Conservation (phyloP, 495 filamentous ascomycete genomes). For the Collariella sp. region DNA sequence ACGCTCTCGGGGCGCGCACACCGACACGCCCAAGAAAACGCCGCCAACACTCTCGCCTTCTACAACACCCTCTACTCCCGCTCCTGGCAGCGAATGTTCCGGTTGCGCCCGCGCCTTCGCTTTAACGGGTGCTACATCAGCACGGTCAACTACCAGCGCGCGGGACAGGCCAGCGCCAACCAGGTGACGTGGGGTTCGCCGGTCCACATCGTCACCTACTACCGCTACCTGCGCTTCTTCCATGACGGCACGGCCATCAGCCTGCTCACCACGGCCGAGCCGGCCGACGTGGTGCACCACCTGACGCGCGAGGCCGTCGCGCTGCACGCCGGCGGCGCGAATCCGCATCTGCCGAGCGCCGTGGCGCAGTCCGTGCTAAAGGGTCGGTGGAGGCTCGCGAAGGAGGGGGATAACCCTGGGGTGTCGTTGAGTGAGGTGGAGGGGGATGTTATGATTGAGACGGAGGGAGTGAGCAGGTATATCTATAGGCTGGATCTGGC, state of each 20-base stretch:
- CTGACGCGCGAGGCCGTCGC: constrained; percentile 41
- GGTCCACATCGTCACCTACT: constrained; percentile 95
- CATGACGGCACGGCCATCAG: constrained; percentile 76
- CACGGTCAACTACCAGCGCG: constrained; percentile 87
- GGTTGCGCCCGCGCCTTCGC: constrained; percentile 71
- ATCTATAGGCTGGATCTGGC: constrained; percentile 70
- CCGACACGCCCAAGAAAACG: constrained; percentile 23
- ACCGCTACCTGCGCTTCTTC: constrained; percentile 92
- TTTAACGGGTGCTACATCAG: constrained; percentile 94
- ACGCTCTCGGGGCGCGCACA: constrained; percentile 22
- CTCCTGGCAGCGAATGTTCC: constrained; percentile 63
- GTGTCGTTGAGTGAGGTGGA: constrained; percentile 34
- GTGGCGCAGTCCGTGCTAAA: constrained; percentile 30
- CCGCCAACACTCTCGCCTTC: constrained; percentile 32
- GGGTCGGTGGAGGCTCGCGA: constrained; percentile 34
- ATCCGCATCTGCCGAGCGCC: constrained; percentile 26
- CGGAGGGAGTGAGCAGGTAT: constrained; percentile 74
- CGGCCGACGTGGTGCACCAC: constrained; percentile 72
- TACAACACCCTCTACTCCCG: constrained; percentile 35
- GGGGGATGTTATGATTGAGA: constrained; percentile 73
- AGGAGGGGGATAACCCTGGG: constrained; percentile 17
- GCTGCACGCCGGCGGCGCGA: constrained; percentile 21
- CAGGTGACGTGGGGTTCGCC: constrained; percentile 66
- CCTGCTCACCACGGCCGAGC: constrained; percentile 70
- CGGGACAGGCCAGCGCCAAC: constrained; percentile 54